A percentile compares a stretch with the other conserved stretches of the same genome.
Evolutionary conservation across 805 yeast species (phyloP).

Genomic region (Metschnikowia sp.): DNA sequence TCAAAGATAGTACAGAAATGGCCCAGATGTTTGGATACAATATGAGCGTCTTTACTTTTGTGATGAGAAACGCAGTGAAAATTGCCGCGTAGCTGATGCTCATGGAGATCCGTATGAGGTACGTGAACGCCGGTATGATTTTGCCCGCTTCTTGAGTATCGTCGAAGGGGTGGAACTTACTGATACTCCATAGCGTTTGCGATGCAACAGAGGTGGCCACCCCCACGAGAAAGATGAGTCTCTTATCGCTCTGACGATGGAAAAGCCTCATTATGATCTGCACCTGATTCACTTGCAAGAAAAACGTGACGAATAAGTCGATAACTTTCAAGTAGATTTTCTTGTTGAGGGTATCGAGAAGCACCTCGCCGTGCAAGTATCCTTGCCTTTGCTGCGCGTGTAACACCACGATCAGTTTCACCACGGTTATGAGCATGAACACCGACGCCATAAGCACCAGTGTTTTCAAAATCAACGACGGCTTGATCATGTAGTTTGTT

Average conservation of each 20-base stretch:
- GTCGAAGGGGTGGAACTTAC: conserved; percentile 45
- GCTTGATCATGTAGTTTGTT: conserved; percentile 62
- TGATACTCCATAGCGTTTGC: conserved; percentile 67
- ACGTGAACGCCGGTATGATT: conserved; percentile 69
- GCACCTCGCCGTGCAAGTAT: conserved; percentile 39
- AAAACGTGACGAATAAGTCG: conserved; percentile 54
- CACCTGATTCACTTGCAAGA: conserved; percentile 66
- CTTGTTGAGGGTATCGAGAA: conserved; percentile 43
- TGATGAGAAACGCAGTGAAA: conserved; percentile 51
- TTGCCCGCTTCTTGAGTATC: conserved; percentile 46
- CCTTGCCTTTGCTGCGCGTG: conserved; percentile 46
- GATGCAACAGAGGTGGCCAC: conserved; percentile 48
- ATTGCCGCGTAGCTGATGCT: conserved; percentile 66
- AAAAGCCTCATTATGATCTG: conserved; percentile 68
- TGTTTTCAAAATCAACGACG: conserved; percentile 47
- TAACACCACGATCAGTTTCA: conserved; percentile 45
- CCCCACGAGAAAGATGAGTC: conserved; percentile 60
- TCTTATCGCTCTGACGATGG: conserved; percentile 63
- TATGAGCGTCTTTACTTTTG: conserved; percentile 50
- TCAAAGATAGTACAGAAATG: conserved; percentile 52
- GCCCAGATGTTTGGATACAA: conserved; percentile 47
- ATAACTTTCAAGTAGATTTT: conserved; percentile 49
- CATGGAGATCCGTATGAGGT: conserved; percentile 67
- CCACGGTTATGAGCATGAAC: conserved; percentile 50
- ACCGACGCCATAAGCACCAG: conserved; percentile 53